Conservation (phyloP, 352 stramenopile species). For the Phytophthora sojae region DNA sequence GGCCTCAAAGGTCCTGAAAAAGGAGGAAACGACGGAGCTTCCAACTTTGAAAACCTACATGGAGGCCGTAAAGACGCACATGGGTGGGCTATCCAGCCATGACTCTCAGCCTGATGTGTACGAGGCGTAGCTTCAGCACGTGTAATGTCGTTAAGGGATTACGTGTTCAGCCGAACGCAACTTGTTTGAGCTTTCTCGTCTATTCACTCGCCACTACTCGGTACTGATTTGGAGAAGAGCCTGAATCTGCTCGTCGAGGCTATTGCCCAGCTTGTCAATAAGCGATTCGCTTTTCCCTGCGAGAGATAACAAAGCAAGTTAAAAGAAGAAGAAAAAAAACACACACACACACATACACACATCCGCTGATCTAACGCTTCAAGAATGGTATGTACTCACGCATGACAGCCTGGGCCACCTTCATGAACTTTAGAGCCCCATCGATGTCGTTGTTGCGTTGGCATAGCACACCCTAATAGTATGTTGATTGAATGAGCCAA, state of each 20-base stretch:
- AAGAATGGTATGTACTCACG: constrained; percentile 31
- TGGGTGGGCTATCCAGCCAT: constrained; percentile 52
- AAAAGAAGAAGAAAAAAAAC: background rate
- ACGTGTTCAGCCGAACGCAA: background rate
- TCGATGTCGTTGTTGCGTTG: constrained; percentile 42
- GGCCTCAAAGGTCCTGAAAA: constrained; percentile 91
- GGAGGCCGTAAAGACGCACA: constrained; percentile 78
- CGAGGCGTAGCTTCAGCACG: constrained; percentile 44
- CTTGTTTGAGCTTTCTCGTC: background rate
- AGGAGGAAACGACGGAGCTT: constrained; percentile 78
- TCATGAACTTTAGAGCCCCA: constrained; percentile 54
- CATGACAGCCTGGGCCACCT: constrained; percentile 48
- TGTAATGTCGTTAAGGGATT: background rate
- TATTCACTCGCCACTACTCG: background rate
- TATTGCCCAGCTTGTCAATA: constrained; percentile 36
- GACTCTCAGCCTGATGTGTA: constrained; percentile 56
- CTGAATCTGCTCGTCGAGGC: constrained; percentile 58
- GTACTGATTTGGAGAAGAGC: constrained; percentile 30
- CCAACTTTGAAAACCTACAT: constrained; percentile 76
- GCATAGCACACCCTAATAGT: constrained; percentile 43
- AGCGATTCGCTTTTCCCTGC: constrained; percentile 46
- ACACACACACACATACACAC: background rate
- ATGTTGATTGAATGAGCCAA: constrained; percentile 2
- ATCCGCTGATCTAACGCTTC: background rate
- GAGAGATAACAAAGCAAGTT: constrained; percentile 8